These are phyloP conservation scores for Lagerstroemia fauriei DNA, from an alignment of 441 rosid species.

Conservation along the genomic window DNA sequence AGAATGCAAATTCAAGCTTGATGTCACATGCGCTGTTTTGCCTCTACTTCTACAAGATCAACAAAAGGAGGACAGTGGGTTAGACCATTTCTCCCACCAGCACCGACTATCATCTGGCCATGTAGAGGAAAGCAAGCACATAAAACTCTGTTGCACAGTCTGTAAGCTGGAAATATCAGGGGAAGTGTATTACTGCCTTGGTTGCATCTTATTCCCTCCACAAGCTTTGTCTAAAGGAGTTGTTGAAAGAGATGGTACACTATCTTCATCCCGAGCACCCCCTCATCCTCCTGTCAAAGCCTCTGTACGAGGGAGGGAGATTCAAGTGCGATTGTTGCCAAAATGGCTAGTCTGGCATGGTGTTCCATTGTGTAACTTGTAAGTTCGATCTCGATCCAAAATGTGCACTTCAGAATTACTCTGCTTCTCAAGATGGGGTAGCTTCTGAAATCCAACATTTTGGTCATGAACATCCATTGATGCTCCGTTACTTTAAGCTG, in stretches of 20 bases:
- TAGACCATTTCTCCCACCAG: background rate
- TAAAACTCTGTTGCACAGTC: background rate
- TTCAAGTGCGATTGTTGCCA: background rate
- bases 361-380: background rate
- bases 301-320: background rate
- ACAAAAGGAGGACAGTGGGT: background rate
- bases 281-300: background rate
- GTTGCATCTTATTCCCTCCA: background rate
- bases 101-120: background rate
- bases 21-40: constrained; percentile 23
- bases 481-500: background rate
- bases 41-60: background rate
- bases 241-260: background rate
- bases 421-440: background rate
- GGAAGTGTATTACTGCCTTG: background rate
- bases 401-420: background rate
- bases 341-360: background rate
- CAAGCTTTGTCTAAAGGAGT: background rate
- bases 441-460: background rate
- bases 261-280: background rate
- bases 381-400: background rate
- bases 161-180: background rate
- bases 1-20: constrained; percentile 15
- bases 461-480: background rate
- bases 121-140: background rate